Conservation (phyloP, 2,329 filamentous ascomycete genomes). For the Magnaporthiopsis incrustans region DNA sequence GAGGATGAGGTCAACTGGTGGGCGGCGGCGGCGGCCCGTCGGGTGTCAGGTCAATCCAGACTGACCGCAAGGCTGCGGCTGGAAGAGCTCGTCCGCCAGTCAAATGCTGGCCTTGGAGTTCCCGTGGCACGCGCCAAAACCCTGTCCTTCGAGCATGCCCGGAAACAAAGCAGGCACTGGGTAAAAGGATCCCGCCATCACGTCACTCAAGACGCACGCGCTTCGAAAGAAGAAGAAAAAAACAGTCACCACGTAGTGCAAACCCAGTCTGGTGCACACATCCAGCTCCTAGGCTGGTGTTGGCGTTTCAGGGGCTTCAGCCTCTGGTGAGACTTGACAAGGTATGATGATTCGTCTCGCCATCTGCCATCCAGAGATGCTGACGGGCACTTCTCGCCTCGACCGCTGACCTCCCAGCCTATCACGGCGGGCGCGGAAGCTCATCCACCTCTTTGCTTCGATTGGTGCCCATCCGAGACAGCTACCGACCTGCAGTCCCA, state of each 20-base stretch:
- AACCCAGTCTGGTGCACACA: no score
- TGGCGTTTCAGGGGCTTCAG: background rate
- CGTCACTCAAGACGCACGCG: background rate
- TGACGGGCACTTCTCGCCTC: no score
- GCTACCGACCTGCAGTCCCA: background rate
- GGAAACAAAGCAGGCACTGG: background rate
- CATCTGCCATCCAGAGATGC: no score
- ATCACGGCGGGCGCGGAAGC: no score
- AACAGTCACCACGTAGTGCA: no score
- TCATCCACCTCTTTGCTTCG: background rate
- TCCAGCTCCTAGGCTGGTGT: no score
- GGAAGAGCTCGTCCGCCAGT: background rate
- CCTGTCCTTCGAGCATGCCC: background rate
- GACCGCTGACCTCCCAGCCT: no score
- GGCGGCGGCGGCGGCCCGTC: background rate
- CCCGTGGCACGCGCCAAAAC: background rate
- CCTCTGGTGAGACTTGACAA: no score
- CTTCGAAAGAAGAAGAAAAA: background rate
- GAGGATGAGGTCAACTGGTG: background rate
- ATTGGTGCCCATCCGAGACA: background rate
- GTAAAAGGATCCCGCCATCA: background rate
- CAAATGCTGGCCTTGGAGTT: background rate
- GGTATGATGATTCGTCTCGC: no score
- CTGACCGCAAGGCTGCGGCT: background rate
- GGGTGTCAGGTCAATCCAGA: background rate